phyloP scores from a whole-genome alignment of 495 filamentous ascomycete species.

The Hyaloscypha bicolor region DNA sequence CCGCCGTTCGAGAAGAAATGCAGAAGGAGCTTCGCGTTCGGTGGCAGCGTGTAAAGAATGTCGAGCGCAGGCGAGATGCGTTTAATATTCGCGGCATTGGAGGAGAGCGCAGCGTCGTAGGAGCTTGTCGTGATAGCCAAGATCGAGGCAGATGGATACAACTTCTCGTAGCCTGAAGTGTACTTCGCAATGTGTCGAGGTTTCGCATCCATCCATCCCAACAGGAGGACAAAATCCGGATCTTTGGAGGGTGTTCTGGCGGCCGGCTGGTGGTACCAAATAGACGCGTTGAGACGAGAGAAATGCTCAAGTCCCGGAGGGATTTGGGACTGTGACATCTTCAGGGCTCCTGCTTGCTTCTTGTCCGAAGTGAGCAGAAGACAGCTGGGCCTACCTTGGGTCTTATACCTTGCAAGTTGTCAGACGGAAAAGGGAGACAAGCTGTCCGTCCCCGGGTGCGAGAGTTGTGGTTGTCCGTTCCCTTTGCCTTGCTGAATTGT shows the following conservation, averaged over 20 bases:
- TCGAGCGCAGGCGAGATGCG: conserved; percentile 27
- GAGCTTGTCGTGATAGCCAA: conserved; percentile 32
- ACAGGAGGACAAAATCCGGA: conserved; percentile 43
- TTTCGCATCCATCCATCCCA: conserved; percentile 47
- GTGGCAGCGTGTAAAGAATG: conserved; percentile 19
- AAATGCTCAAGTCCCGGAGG: conserved; percentile 24
- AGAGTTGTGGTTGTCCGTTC: background rate
- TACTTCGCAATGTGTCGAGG: conserved; percentile 47
- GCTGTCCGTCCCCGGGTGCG: background rate
- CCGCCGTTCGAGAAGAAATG: conserved; percentile 50
- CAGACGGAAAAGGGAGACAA: background rate
- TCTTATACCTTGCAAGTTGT: background rate
- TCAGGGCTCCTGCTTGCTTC: background rate
- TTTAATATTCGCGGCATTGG: conserved; percentile 10
- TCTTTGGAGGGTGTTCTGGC: conserved; percentile 30
- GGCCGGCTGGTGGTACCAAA: conserved; percentile 20
- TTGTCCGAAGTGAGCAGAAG: background rate
- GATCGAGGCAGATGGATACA: conserved; percentile 43
- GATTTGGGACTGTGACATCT: conserved; percentile 9
- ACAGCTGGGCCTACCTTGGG: background rate
- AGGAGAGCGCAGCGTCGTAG: conserved; percentile 12
- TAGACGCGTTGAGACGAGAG: conserved; percentile 20
- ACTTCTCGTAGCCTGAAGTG: conserved; percentile 39
- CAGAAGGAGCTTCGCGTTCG: conserved; percentile 37
- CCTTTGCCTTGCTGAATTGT: background rate